Evolutionary conservation across 2,329 filamentous ascomycete species (phyloP).

Genomic region (Fusarium graminum): DNA sequence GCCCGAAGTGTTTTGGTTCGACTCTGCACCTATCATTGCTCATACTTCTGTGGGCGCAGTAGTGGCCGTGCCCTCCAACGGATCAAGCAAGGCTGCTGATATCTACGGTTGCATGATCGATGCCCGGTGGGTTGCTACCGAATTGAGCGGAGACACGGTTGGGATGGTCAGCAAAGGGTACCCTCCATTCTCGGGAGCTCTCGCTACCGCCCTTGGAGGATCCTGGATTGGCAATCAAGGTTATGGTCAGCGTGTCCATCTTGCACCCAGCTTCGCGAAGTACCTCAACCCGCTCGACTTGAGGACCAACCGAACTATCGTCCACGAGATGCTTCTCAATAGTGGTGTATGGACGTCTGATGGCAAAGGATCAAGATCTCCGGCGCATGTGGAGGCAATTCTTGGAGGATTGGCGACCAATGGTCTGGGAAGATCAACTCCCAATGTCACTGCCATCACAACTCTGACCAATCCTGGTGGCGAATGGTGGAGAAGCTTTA

Average conservation of each 20-base stretch:
- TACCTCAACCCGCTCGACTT: conserved; percentile 34
- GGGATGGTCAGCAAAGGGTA: conserved; percentile 34
- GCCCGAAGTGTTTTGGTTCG: conserved; percentile 39
- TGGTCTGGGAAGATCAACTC: conserved; percentile 27
- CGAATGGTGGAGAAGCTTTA: conserved; percentile 42
- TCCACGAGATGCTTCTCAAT: conserved; percentile 40
- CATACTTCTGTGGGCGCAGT: conserved; percentile 31
- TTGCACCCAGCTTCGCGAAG: conserved; percentile 30
- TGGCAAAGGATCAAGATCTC: conserved; percentile 23
- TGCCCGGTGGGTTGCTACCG: conserved; percentile 31
- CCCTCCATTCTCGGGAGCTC: conserved; percentile 29
- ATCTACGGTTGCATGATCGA: conserved; percentile 43
- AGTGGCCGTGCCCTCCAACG: conserved; percentile 23
- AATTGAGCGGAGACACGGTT: conserved; percentile 35
- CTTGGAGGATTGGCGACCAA: conserved; percentile 31
- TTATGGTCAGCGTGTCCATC: conserved; percentile 35
- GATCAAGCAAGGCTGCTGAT: conserved; percentile 14
- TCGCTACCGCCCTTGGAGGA: conserved; percentile 27
- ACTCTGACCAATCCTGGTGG: conserved; percentile 19
- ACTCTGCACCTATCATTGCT: conserved; percentile 24
- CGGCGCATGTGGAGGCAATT: conserved; percentile 32
- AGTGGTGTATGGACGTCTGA: conserved; percentile 32
- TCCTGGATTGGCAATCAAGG: conserved; percentile 33
- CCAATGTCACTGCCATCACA: conserved; percentile 20
- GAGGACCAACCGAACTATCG: conserved; percentile 16